These are phyloP conservation scores for Asclepias syriaca DNA, from an alignment of 257 asterid species.

Conservation along the genomic window DNA sequence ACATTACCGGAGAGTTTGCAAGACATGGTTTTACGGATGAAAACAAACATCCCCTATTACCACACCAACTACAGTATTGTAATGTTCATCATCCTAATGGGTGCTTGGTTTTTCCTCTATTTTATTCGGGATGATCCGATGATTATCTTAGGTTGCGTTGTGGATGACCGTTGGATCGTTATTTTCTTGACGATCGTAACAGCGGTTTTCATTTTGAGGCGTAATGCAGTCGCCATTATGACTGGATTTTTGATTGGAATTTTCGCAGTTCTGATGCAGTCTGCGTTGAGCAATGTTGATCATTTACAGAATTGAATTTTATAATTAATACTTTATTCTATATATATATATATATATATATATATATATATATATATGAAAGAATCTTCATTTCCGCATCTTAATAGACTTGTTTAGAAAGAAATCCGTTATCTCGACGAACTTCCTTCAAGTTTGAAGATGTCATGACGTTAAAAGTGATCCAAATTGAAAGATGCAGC, in stretches of 20 bases:
- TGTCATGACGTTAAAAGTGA: background rate
- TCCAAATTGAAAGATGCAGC: background rate
- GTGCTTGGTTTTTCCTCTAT: constrained; percentile 38
- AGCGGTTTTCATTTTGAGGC: constrained; percentile 25
- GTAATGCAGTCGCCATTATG: constrained; percentile 21
- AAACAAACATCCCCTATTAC: constrained; percentile 32
- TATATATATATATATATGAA: no score
- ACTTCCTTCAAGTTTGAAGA: background rate
- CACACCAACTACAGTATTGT: constrained; percentile 36
- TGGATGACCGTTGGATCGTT: constrained; percentile 31
- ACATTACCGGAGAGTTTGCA: constrained; percentile 27
- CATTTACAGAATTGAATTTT: constrained; percentile 15
- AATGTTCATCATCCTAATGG: constrained; percentile 20
- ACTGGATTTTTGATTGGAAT: constrained; percentile 20
- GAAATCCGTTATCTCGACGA: background rate
- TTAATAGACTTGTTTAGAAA: background rate
- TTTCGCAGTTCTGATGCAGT: constrained; percentile 27
- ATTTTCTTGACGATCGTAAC: constrained; percentile 28
- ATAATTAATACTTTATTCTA: no score
- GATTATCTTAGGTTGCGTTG: constrained; percentile 22
- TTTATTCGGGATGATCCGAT: constrained; percentile 34
- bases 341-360: no score
- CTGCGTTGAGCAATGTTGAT: constrained; percentile 24
- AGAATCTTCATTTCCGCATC: background rate
- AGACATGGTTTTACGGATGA: constrained; percentile 27